Evolutionary conservation across 2,329 filamentous ascomycete genomes (phyloP), one percentile per base, ranked within the genome.

Genomic region (Xylariaceae sp.): DNA sequence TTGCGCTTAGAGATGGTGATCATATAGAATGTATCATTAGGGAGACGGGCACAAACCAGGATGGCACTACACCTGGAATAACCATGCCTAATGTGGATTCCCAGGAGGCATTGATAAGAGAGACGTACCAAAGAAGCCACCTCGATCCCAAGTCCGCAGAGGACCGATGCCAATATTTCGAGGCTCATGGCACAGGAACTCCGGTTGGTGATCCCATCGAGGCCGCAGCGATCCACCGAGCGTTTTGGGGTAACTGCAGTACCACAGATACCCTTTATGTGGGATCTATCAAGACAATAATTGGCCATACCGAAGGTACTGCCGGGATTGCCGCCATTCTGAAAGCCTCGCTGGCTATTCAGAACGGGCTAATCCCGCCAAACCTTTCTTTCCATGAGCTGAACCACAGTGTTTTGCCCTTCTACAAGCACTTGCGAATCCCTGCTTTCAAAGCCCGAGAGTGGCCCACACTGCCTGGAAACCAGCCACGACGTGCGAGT

Each of bases 41-140:
- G 23, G 56, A 64, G 51, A 63, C 65, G 1, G 66, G 62, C 4
- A 4, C 9, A 9, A 26, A 26, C 23, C 23, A 26, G 23, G 23
- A 26, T 26, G 23, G 23, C 23, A 26, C 23, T 26, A 26, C 23
- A 26, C 23, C 9, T 26, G 23, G 77, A 1, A 74, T 80, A 23
- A 79, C 77, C 0, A 68, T 77, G 56, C 79, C 79, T 0, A 76
- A 57, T 43, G 44, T 40, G 0, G 43, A 54, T 0, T 68, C 73
- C 1, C 75, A 77, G 60, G 62, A 57, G 6, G 56, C 51, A 1
- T 47, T 74, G 2, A 75, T 75, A 44, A 50, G 62, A 46, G 49
- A 54, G 2, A 68, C 68, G 1, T 77, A 77, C 54, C 37, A 20
- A 0, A 59, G 54, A 14, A 69, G 71, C 6, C 75, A 66, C 10